Conservation (phyloP, 306 rosid species). For the Gynostemma pentaphyllum region DNA sequence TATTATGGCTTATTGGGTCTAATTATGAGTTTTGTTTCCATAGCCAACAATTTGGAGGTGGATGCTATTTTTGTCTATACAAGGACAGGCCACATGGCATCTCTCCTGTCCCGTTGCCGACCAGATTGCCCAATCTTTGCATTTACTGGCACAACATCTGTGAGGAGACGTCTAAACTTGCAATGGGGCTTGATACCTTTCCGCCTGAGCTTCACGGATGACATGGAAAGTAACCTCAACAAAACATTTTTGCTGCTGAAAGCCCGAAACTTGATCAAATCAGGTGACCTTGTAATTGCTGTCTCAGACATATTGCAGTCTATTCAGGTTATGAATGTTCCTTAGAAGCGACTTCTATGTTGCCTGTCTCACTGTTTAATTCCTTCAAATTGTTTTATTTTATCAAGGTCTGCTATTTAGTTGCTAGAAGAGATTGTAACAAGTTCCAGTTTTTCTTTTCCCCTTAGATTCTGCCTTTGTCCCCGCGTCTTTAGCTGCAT, state of each 20-base stretch:
- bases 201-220: slow-evolving; percentile 81
- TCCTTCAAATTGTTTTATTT: neutral
- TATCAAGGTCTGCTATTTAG: neutral
- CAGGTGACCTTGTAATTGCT: slow-evolving; percentile 96
- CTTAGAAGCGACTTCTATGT: slow-evolving; percentile 12
- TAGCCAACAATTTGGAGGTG: slow-evolving; percentile 91
- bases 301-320: slow-evolving; percentile 95
- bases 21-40: slow-evolving; percentile 20
- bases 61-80: slow-evolving; percentile 92
- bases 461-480: neutral
- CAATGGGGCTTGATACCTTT: slow-evolving; percentile 99
- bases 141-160: slow-evolving; percentile 62
- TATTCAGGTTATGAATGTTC: slow-evolving; percentile 96
- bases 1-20: neutral
- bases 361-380: slow-evolving; percentile 5
- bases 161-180: slow-evolving; percentile 82
- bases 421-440: neutral
- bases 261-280: slow-evolving; percentile 91
- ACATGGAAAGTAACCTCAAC: slow-evolving; percentile 93
- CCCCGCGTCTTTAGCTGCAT: neutral
- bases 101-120: slow-evolving; percentile 87
- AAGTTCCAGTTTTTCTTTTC: neutral
- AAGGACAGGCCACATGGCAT: slow-evolving; percentile 92
- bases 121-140: slow-evolving; percentile 99
- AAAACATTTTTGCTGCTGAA: slow-evolving; percentile 82